Evolutionary conservation across 83 land plant genomes (phyloP), one percentile per base, ranked within the genome.

Genomic region (Thuja plicata): DNA sequence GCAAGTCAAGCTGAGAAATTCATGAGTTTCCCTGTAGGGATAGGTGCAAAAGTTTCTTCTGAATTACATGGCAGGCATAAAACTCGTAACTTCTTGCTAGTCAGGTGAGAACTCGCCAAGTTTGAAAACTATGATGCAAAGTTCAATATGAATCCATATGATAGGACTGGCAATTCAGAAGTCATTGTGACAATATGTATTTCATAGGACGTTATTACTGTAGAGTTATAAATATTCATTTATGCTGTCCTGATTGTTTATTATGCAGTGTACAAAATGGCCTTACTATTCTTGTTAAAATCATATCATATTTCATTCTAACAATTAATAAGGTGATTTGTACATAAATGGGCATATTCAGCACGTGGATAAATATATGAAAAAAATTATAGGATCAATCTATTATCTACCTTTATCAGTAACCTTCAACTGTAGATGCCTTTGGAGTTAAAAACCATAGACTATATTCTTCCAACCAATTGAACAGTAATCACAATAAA

Each of bases 271-370:
- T 50, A 48, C 86, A 48, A 32, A 9, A 30, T 48, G 54, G 13
- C 34, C 15, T 46, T 48, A 48, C 30, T 83, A 81, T 81, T 27
- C 16, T 46, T 83, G 37, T 12, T 48, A 83, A 46, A 55, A 60
- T 60, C 17, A 60, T 24, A 32, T n/a, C 46, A 83, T 6, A 1
- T 8, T 43, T 27, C 1, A 43, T 8, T 48, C 35, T 48, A 16
- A 48, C 46, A 48, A 46, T 5, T 30, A 48, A 45, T 35, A 3
- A 3, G 54, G 86, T 83, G 37, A 24, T n/a, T 83, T 91, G 45
- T 62, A 97, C 98, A 96, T 97, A 8, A 98, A 97, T 92, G 71
- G 92, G 24, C 96, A 96, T 82, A 93, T 97, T 38, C 99, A 97
- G 66, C 95, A 95, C 41, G 93, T 97, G 78, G 99, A 97, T 89